Base-by-base conservation (phyloP, 2,329 filamentous ascomycete species). In the Aspergillus awamori region DNA sequence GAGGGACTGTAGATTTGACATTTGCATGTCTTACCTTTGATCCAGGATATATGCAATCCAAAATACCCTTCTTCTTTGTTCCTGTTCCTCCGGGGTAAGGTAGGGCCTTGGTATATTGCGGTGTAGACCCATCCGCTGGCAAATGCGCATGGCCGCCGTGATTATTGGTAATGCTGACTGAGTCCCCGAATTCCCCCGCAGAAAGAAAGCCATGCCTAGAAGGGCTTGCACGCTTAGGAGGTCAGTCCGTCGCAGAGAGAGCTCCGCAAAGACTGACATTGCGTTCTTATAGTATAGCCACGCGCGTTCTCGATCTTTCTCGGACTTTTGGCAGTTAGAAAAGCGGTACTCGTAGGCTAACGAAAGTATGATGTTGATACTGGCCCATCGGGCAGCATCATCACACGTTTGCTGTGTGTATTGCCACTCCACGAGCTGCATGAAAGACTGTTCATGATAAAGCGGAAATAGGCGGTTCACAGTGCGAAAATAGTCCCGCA, bases 381-480 rank as follows among this genome's bases (percentile, higher is more conserved):
- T 95, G 5, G 94, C 94, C 93, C 94, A 98, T 90, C 93, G 97
- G 7, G 94, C 94, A 5, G 93, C 93, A 49, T 94, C 93, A 70
- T 95, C 88, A 69, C 97, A 97, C 0, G 93, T 93, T 66, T 97
- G 91, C 55, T 88, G 82, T 0, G 92, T 95, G 76, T 97, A 98
- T 74, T 98, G 93, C 73, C 90, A 89, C 72, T 97, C 92, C 13
- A 97, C 92, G 10, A 98, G 83, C 71, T 95, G 91, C 92, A 97
- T 97, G 71, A 98, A 98, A 0, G 93, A 96, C 0, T 92, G 91
- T 74, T 97, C 92, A 76, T 97, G 93, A 72, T 96, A 98, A 4
- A 98, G 83, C 2, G 94, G 94, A 72, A 97, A 97, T 83, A 97
- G 93, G 84, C 91, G 93, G 80, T 98, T 98, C 82, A 97, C 96